phyloP scores from a whole-genome alignment of 208 protist genomes.

The Acanthamoeba healyi region DNA sequence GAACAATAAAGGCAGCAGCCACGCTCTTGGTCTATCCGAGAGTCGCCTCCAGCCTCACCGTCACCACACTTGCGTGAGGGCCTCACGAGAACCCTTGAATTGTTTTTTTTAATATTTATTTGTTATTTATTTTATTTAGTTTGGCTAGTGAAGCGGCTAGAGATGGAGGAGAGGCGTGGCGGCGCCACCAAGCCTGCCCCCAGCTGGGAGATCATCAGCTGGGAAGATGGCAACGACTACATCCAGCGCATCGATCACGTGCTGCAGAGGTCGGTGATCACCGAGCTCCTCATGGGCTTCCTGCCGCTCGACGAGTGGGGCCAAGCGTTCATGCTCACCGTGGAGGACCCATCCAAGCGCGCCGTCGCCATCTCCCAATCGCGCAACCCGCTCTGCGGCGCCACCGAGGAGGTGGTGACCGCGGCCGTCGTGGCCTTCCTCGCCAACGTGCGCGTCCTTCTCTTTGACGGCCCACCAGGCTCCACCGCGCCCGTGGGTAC shows the following conservation, averaged over 20 bases:
- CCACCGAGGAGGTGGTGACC: slow-evolving; percentile 9
- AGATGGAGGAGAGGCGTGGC: slow-evolving; percentile 3
- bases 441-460: slow-evolving; percentile 43
- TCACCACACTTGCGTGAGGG: no score
- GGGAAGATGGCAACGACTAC: slow-evolving; percentile 43
- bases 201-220: slow-evolving; percentile 25
- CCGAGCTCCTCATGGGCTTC: slow-evolving; percentile 60
- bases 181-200: no score
- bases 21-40: no score
- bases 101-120: no score
- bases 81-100: no score
- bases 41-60: no score
- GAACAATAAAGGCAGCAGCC: no score
- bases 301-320: slow-evolving; percentile 59
- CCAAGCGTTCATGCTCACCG: slow-evolving; percentile 64
- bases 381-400: neutral
- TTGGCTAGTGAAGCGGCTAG: no score
- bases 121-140: no score
- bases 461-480: slow-evolving; percentile 56
- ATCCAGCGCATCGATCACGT: slow-evolving; percentile 53
- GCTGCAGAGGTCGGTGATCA: slow-evolving; percentile 32
- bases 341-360: slow-evolving; percentile 7
- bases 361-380: neutral
- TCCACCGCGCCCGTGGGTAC: slow-evolving; percentile 3
- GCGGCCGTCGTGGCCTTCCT: slow-evolving; percentile 57